Percentiles rank a stretch among this genome's conserved stretches.
Evolutionary conservation across 495 filamentous ascomycete genomes (phyloP).

Genomic region (Sabuloglossum arenarium): DNA sequence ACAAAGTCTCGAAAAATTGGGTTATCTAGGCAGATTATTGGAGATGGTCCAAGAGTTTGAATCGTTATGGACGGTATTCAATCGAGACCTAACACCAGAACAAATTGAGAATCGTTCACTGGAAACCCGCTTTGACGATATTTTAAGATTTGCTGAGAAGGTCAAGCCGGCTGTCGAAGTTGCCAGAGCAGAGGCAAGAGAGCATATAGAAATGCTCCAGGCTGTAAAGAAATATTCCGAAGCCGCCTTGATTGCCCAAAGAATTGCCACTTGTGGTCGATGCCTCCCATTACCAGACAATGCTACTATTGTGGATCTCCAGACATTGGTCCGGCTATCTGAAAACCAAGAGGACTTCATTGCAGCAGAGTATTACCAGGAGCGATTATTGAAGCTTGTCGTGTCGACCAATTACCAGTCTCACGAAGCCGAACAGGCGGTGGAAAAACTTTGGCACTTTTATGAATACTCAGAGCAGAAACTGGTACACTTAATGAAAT

Average conservation of each 20-base stretch:
- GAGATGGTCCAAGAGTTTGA: neutral
- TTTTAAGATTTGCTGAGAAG: neutral
- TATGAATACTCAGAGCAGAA: neutral
- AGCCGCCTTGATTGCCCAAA: neutral
- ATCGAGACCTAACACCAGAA: neutral
- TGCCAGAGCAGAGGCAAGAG: neutral
- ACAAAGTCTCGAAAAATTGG: neutral
- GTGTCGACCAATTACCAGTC: neutral
- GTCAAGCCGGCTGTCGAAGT: neutral
- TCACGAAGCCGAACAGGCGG: neutral
- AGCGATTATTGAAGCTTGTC: neutral
- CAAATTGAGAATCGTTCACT: neutral
- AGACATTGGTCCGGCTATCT: neutral
- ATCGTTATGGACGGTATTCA: neutral
- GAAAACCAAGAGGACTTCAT: neutral
- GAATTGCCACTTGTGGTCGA: neutral
- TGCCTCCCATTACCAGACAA: neutral
- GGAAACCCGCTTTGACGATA: neutral
- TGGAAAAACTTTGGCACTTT: neutral
- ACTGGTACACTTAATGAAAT: neutral
- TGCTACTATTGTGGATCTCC: neutral
- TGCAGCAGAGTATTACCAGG: neutral
- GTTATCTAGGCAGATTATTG: neutral
- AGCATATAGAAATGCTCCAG: neutral
- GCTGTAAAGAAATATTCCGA: neutral